Evolutionary conservation across 805 yeast genomes (phyloP).

Genomic region (Lipomyces yamadae): DNA sequence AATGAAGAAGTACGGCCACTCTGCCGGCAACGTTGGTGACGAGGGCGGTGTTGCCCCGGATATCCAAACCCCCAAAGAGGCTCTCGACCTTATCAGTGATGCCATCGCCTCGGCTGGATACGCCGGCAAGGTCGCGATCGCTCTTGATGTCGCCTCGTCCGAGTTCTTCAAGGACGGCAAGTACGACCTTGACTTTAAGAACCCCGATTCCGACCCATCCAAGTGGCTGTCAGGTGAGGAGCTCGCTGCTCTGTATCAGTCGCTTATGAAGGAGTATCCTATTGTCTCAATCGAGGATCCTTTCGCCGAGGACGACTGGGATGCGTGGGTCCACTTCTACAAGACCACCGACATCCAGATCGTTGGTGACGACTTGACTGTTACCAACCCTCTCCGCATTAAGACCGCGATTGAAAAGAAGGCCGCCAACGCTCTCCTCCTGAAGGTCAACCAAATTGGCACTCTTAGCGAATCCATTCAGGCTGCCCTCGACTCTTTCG

Average conservation of each 20-base stretch:
- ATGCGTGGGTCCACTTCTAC: slow-evolving; percentile 91
- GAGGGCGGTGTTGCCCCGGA: slow-evolving; percentile 99
- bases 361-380: slow-evolving; percentile 98
- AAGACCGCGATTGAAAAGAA: slow-evolving; percentile 95
- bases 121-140: slow-evolving; percentile 89
- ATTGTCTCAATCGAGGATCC: slow-evolving; percentile 98
- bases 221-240: slow-evolving; percentile 90
- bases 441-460: slow-evolving; percentile 99
- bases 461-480: slow-evolving; percentile 92
- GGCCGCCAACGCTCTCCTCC: slow-evolving; percentile 90
- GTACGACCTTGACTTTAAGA: slow-evolving; percentile 98
- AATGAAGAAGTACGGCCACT: slow-evolving; percentile 93
- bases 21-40: slow-evolving; percentile 99
- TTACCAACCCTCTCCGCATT: slow-evolving; percentile 95
- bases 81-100: slow-evolving; percentile 86
- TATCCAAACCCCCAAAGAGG: slow-evolving; percentile 93
- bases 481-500: slow-evolving; percentile 94
- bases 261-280: slow-evolving; percentile 88
- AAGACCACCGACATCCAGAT: slow-evolving; percentile 63
- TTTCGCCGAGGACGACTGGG: slow-evolving; percentile 99
- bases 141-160: slow-evolving; percentile 95
- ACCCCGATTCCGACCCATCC: slow-evolving; percentile 87
- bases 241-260: slow-evolving; percentile 81
- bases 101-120: slow-evolving; percentile 95
- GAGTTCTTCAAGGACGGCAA: slow-evolving; percentile 97